Conservation (phyloP, 2,329 filamentous ascomycete genomes). For the Xylariaceae sp. region DNA sequence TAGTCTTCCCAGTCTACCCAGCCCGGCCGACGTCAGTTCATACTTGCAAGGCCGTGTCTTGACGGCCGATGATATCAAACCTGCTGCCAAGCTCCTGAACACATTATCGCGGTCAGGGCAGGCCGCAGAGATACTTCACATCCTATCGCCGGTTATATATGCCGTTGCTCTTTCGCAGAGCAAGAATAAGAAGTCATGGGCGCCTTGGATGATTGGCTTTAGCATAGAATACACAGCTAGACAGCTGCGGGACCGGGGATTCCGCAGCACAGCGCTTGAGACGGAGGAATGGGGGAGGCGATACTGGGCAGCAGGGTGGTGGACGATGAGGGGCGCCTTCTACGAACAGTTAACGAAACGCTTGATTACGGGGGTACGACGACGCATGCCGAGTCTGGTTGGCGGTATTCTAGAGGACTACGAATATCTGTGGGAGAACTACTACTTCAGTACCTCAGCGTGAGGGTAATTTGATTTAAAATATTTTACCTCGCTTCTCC, state of each 20-base stretch:
- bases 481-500: no score
- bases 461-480: conserved; percentile 3
- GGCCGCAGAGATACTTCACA: conserved; percentile 85
- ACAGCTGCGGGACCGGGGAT: conserved; percentile 71
- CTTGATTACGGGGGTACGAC: conserved; percentile 67
- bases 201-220: conserved; percentile 85
- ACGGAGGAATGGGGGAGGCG: conserved; percentile 84
- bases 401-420: conserved; percentile 91
- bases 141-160: conserved; percentile 83
- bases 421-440: conserved; percentile 96
- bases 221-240: conserved; percentile 82
- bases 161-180: conserved; percentile 74
- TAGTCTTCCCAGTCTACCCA: conserved; percentile 77
- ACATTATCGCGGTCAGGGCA: conserved; percentile 69
- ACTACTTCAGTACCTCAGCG: conserved; percentile 74
- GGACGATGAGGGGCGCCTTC: conserved; percentile 93
- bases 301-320: conserved; percentile 91
- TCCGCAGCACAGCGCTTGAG: conserved; percentile 82
- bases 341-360: conserved; percentile 88
- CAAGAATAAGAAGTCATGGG: conserved; percentile 75
- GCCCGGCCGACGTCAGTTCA: conserved; percentile 73
- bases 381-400: conserved; percentile 74
- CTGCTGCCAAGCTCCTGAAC: conserved; percentile 81
- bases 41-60: conserved; percentile 89
- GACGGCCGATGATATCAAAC: conserved; percentile 94